Base-by-base conservation (phyloP, 1,284 basidiomycete genomes). In the Coriolopsis trogii region DNA sequence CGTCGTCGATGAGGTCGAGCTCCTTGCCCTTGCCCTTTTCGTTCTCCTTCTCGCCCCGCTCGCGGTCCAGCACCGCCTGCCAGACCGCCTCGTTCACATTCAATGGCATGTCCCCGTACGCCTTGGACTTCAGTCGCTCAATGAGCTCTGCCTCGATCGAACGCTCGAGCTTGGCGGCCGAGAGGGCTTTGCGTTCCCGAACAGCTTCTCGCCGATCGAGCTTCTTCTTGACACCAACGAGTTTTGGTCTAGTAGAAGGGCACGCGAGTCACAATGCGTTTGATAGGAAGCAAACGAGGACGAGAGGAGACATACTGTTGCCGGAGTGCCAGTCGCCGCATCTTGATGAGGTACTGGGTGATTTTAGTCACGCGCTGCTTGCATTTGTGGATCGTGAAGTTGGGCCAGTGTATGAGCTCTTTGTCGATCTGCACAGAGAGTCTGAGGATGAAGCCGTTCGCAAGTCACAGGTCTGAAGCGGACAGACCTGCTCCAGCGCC, bases 301-400 rank as follows among this genome's bases (percentile, higher is more conserved):
- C 31, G 21, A 13, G 20, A 6, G 6, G 25, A 26, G 23, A 81
- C 92, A 63, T 56, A 95, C 94, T 95, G 89, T 71, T 96, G 87
- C 49, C 92, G 87, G 55, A 96, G 78, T 64, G 89, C 90, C 63
- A 98, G 74, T 36, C 93, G 85, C 53, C 97, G 81, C 91, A 99
- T 95, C 78, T 98, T 97, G 73, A 99, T 98, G 57, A 99, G 82
- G 68, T 98, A 99, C 71, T 99, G 97, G 0, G 96, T 99, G 63
- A 99, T 98, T 77, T 98, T 99, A 15, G 97, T 99, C 31, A 98
- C 81, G 44, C 97, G 85, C 74, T 99, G 97, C 78, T 99, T 99
- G 80, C 96, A 98, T 75, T 98, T 98, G 78, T 99, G 97, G 52
- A 94, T 91, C 49, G 88, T 87, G 70, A 97, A 99, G 64, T 95